Conservation (phyloP, 257 asterid genomes). For the Ajuga chamaepitys region DNA sequence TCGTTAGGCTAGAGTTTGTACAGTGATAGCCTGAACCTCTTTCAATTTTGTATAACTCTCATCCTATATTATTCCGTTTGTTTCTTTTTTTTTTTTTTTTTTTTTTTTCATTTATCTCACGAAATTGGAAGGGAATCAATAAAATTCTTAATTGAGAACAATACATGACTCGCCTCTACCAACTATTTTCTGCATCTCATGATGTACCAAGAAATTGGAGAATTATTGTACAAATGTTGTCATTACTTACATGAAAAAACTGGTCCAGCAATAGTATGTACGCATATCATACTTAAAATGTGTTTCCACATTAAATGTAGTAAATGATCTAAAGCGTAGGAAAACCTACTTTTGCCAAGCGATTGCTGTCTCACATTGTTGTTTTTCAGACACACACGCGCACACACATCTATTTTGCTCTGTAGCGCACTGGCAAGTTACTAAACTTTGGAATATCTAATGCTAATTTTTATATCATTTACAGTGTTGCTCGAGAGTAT, state of each 20-base stretch:
- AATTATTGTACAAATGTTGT: not conserved
- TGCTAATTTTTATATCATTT: not conserved
- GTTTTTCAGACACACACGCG: too few species aligned
- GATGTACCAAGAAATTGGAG: not conserved
- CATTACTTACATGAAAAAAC: not conserved
- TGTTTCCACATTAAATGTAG: not conserved
- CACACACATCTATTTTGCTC: not conserved
- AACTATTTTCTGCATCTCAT: not conserved
- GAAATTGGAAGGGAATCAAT: not conserved
- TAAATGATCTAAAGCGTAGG: not conserved
- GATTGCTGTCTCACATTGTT: not conserved
- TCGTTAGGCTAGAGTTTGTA: not conserved
- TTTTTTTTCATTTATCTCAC: not conserved
- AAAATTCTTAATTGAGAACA: not conserved
- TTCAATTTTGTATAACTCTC: not conserved
- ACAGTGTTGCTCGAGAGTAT: slow-evolving; percentile 24
- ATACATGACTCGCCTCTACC: too few species aligned
- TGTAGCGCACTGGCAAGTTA: not conserved
- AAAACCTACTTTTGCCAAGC: not conserved
- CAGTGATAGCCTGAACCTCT: not conserved
- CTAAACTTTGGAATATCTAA: not conserved
- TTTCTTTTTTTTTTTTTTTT: too few species aligned
- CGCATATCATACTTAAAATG: not conserved
- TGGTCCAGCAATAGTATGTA: not conserved
- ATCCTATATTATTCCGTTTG: too few species aligned